Base-by-base conservation (phyloP, 257 asterid genomes). In the Salvia splendens region DNA sequence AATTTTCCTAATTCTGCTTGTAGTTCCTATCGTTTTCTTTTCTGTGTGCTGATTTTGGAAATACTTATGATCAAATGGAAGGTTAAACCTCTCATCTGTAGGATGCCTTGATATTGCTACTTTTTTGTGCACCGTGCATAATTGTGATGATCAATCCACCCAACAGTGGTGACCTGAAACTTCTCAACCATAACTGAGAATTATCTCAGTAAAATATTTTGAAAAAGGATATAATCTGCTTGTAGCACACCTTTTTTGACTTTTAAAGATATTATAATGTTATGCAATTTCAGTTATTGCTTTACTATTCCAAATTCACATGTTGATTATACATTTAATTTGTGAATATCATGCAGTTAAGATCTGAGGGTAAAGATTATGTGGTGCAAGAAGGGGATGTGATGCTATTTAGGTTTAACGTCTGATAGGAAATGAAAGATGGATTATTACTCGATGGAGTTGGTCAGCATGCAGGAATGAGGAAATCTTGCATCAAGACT, bases 311-410 rank as follows among this genome's bases (percentile, higher is more conserved):
- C 46, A 2, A 46, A 17, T 56, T 20, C 67, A 52, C 33, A 16
- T 42, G 20, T 32, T 52, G 28, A 42, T 48, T 62, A 6, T 33
- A 62, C 49, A 17, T 66, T 73, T 9, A 10, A 12, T 61, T 32
- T 73, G 42, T 66, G 47, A 24, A 42, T 52, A 48, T 68, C 35
- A 11, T 82, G 90, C 96, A 94, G 99, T 82, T 94, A 84, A 88
- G 95, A 77, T 84, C 86, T 46, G 99, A 93, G 75, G 99, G 99
- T 32, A 93, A 90, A 83, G 99, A 93, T 28, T 93, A 93, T 49
- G 68, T 88, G 46, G 99, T 93, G 52, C 82, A 80, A 85, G 99
- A 93, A 86, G 99, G 99, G 60, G 99, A 93, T 16, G 91, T 93
- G 58, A 85, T 93, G 97, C 84, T 93, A 68, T 93, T 93, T 57